A percentile compares a stretch with the other conserved stretches of the same genome.
phyloP scores from a whole-genome alignment of 352 stramenopile genomes.

The Phytopythium chamaehyphon region DNA sequence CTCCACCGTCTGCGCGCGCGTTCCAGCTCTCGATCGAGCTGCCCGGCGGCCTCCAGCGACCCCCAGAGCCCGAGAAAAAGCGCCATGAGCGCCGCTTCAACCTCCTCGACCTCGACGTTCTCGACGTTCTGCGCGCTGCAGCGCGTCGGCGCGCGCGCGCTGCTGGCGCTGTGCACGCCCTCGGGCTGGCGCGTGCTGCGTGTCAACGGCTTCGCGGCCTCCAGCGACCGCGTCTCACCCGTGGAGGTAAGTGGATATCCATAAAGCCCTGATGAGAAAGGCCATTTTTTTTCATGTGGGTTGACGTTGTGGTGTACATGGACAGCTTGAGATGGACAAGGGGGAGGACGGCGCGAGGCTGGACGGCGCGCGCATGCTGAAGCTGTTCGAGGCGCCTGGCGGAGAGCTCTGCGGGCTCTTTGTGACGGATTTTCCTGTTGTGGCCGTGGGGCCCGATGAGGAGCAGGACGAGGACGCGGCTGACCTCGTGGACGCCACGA shows the following conservation, averaged over 20 bases:
- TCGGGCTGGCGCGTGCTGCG: constrained; percentile 53
- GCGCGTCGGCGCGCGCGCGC: constrained; percentile 40
- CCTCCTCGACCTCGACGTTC: constrained; percentile 12
- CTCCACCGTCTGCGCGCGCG: too few species aligned
- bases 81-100: neutral
- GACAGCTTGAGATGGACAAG: constrained; percentile 44
- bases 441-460: constrained; percentile 12
- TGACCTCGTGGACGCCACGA: constrained; percentile 28
- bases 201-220: constrained; percentile 42
- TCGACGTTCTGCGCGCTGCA: constrained; percentile 68
- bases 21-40: neutral
- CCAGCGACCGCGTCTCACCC: constrained; percentile 36
- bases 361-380: constrained; percentile 51
- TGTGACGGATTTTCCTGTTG: constrained; percentile 31
- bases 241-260: constrained; percentile 45
- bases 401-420: constrained; percentile 40
- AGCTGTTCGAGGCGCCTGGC: constrained; percentile 36
- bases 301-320: constrained; percentile 1
- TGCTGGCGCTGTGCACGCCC: constrained; percentile 56
- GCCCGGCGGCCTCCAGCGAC: neutral
- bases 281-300: neutral
- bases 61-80: neutral
- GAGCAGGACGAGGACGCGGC: constrained; percentile 33
- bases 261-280: too few species aligned
- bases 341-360: constrained; percentile 37